These are phyloP conservation scores for Eucalyptus regnans DNA, from an alignment of 345 rosid genomes.

Conservation along the genomic window DNA sequence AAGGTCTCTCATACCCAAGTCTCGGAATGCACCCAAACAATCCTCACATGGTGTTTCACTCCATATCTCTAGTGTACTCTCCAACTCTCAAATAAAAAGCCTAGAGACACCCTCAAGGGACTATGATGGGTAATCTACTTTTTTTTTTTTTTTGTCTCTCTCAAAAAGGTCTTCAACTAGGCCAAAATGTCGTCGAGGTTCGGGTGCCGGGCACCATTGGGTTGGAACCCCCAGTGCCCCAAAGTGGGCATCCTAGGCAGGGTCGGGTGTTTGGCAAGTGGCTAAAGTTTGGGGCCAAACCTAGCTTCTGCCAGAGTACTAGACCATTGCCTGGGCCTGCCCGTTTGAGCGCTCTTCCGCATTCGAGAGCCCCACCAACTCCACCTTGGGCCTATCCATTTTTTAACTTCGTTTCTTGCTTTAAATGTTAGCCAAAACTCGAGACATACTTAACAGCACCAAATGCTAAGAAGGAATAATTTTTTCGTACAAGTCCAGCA, in stretches of 20 bases:
- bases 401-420: neutral
- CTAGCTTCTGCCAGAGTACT: neutral
- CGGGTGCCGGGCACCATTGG: neutral
- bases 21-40: neutral
- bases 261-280: neutral
- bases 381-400: neutral
- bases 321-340: no score
- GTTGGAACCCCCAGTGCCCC: neutral
- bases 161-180: neutral
- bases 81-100: neutral
- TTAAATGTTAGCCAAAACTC: neutral
- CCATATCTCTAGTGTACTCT: neutral
- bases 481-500: neutral
- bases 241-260: neutral
- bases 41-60: neutral
- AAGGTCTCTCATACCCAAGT: neutral
- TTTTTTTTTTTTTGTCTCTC: neutral
- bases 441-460: neutral
- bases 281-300: neutral
- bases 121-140: neutral
- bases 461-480: neutral
- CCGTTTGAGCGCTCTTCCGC: neutral
- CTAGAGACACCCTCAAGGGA: neutral
- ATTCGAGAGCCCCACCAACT: neutral
- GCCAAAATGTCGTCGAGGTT: neutral